phyloP scores from a whole-genome alignment of 164 flowering plant species.

The Vitis labrusca region DNA sequence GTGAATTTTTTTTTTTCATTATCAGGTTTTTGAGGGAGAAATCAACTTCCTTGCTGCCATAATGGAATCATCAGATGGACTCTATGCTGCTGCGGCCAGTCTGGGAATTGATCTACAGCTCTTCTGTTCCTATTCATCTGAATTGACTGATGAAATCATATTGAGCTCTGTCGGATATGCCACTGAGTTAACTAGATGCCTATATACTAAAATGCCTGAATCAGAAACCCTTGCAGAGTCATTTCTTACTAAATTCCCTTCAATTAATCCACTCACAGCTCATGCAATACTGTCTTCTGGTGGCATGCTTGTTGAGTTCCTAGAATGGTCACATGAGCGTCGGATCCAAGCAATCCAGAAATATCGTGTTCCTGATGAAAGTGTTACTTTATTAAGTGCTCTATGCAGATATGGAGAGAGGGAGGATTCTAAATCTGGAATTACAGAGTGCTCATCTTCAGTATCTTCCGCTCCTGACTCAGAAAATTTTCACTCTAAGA shows the following conservation, averaged over 20 bases:
- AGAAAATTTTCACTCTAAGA: conserved; percentile 32
- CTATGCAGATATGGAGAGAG: conserved; percentile 77
- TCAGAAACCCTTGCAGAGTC: conserved; percentile 90
- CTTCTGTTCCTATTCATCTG: conserved; percentile 71
- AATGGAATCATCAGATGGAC: conserved; percentile 91
- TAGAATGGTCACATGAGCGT: conserved; percentile 49
- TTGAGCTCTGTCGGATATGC: conserved; percentile 54
- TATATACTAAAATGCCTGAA: conserved; percentile 74
- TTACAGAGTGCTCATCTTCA: conserved; percentile 90
- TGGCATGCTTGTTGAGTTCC: conserved; percentile 50
- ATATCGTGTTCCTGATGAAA: conserved; percentile 68
- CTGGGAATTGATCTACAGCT: conserved; percentile 80
- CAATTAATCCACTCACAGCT: conserved; percentile 86
- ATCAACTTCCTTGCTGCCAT: conserved; percentile 52
- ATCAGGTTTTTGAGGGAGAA: conserved; percentile 92
- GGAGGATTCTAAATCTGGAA: conserved; percentile 81
- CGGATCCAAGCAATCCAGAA: conserved; percentile 49
- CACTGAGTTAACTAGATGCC: conserved; percentile 31
- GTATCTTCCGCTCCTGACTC: conserved; percentile 73
- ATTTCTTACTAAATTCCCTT: conserved; percentile 84
- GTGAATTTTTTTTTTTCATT: neutral
- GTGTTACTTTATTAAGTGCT: conserved; percentile 57
- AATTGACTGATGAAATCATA: conserved; percentile 79
- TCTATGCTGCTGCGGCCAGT: conserved; percentile 92
- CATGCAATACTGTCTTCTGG: conserved; percentile 82